phyloP scores from a whole-genome alignment of 257 asterid genomes.

The Nicotiana attenuata region DNA sequence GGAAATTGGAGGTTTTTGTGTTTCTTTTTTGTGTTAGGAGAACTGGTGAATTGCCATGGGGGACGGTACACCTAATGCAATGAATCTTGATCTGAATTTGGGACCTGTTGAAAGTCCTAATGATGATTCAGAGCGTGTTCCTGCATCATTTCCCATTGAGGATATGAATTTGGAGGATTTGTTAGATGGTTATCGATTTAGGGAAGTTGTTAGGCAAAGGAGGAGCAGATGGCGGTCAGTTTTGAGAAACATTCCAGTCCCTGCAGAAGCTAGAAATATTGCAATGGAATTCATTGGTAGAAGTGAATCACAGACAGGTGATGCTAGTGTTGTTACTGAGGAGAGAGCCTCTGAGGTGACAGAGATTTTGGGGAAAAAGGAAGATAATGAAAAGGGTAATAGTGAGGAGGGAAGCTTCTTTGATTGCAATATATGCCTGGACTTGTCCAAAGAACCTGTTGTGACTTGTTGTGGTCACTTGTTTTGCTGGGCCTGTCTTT shows the following conservation, averaged over 20 bases:
- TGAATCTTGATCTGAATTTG: slow-evolving; percentile 94
- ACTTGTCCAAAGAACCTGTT: slow-evolving; percentile 85
- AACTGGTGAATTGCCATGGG: slow-evolving; percentile 33
- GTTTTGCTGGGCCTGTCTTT: slow-evolving; percentile 96
- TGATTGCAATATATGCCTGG: slow-evolving; percentile 93
- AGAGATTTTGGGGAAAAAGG: slow-evolving; percentile 49
- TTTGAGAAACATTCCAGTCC: slow-evolving; percentile 60
- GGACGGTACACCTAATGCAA: slow-evolving; percentile 50
- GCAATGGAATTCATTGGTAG: slow-evolving; percentile 56
- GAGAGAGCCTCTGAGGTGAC: slow-evolving; percentile 35
- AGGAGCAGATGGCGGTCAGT: slow-evolving; percentile 62
- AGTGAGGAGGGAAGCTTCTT: slow-evolving; percentile 70
- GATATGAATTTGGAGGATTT: slow-evolving; percentile 71
- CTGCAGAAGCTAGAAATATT: slow-evolving; percentile 58
- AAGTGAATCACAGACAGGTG: slow-evolving; percentile 56
- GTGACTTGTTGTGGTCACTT: slow-evolving; percentile 97
- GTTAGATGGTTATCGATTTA: slow-evolving; percentile 42
- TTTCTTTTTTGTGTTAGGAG: not conserved
- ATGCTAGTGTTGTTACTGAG: slow-evolving; percentile 65
- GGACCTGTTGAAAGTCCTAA: slow-evolving; percentile 70
- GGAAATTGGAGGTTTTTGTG: slow-evolving; percentile 9
- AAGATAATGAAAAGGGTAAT: slow-evolving; percentile 47
- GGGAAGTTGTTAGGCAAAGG: slow-evolving; percentile 57
- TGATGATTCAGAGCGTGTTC: slow-evolving; percentile 34
- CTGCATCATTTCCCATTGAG: slow-evolving; percentile 38